Percentiles rank a stretch among this genome's conserved stretches.
These are phyloP conservation scores for Aspergillus awamori DNA, from an alignment of 2,329 filamentous ascomycete genomes.

Conservation along the genomic window DNA sequence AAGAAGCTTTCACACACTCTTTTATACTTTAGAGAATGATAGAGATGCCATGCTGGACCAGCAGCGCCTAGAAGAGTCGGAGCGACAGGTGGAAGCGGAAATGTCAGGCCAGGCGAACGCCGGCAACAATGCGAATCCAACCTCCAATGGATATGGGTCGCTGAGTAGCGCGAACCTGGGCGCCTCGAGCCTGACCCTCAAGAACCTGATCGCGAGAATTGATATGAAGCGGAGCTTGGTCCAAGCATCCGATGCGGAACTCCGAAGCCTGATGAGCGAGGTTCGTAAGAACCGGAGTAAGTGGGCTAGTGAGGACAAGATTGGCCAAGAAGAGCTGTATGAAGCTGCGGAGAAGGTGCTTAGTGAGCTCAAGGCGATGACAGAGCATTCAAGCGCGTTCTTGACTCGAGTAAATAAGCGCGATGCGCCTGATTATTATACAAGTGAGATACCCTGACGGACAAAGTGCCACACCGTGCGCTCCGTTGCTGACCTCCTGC, in stretches of 20 bases:
- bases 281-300: conserved; percentile 98
- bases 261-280: conserved; percentile 92
- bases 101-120: conserved; percentile 69
- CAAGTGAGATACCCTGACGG: conserved; percentile 61
- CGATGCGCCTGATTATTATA: conserved; percentile 94
- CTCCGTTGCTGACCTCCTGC: conserved; percentile 25
- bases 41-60: conserved; percentile 96
- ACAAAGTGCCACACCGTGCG: not conserved
- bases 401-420: conserved; percentile 93
- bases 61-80: conserved; percentile 92
- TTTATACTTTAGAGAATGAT: conserved; percentile 94
- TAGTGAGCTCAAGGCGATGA: conserved; percentile 94
- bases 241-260: conserved; percentile 86
- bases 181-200: conserved; percentile 91
- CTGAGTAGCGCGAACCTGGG: conserved; percentile 92
- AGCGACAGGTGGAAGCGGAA: conserved; percentile 93
- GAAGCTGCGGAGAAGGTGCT: conserved; percentile 96
- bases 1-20: conserved; percentile 87
- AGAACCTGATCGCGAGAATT: conserved; percentile 94
- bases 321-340: conserved; percentile 96
- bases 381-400: conserved; percentile 96
- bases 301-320: conserved; percentile 97
- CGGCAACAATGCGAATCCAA: conserved; percentile 56
- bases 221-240: conserved; percentile 91
- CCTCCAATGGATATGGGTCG: conserved; percentile 75